Evolutionary conservation across 129 eudicot species (phyloP), one percentile per base, ranked within the genome.

Genomic region (Pseudognaphalium luteoalbum): DNA sequence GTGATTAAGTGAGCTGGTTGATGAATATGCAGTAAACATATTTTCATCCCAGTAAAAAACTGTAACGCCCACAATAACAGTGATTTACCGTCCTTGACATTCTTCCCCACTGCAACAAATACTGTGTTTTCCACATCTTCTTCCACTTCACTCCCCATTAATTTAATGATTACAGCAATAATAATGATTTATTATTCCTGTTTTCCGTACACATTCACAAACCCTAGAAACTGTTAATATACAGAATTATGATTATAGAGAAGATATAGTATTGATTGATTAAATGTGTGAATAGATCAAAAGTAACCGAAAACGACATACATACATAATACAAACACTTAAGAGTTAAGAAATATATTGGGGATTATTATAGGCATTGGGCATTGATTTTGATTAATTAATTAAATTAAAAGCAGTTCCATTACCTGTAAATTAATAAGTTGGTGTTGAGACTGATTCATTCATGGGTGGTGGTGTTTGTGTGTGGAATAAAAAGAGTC

Each of bases 21-120:
- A 80, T 88, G 91, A 84, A 91, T 77, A 81, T 91, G 87, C 52
- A 88, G 80, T 16, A 91, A 75, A 64, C 83, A 84, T 19, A 91
- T 78, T 58, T 74, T 84, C 41, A 78, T 86, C 28, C 83, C 88
- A 44, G 67, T 25, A 86, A 84, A 86, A 72, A 76, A 82, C 79
- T 76, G 70, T 60, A 72, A 52, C 1, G 84, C 80, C 93, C 93
- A 91, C 25, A 66, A 82, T 44, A 91, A 68, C 58, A 80, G 17
- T 66, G 87, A 82, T 62, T 84, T 86, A 16, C 89, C 75, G 34
- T 88, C 89, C 81, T 80, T 70, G 54, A 88, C 70, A 79, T 88
- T 73, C 82, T 71, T 82, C 29, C 97, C 97, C 17, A 91, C 97
- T 2, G 97, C 93, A 56, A 91, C 89, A 72, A 82, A 79, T 10